A percentile compares a stretch with the other conserved stretches of the same genome.
phyloP scores from a whole-genome alignment of 2,329 filamentous ascomycete species.

The Colletotrichum neosansevieriae region DNA sequence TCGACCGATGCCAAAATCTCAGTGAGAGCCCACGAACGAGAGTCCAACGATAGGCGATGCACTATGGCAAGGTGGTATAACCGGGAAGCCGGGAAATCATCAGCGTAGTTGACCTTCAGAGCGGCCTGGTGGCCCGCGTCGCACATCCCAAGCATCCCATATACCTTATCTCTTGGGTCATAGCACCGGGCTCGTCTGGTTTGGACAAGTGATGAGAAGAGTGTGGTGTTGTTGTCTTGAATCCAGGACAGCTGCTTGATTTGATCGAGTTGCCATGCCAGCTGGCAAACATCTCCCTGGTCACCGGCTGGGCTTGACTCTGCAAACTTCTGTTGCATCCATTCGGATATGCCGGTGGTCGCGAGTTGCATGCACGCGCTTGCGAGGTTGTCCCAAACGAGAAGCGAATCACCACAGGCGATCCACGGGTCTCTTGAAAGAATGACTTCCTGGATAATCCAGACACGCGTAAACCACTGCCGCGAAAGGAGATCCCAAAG shows the following conservation, averaged over 20 bases:
- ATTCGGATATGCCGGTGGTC: conserved; percentile 14
- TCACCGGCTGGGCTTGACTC: not conserved
- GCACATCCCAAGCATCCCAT: conserved; percentile 19
- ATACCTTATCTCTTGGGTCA: conserved; percentile 26
- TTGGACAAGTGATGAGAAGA: not conserved
- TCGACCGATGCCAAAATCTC: conserved; percentile 9
- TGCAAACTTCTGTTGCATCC: not conserved
- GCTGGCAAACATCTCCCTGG: conserved; percentile 6
- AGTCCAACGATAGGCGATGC: not conserved
- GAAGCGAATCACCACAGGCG: conserved; percentile 8
- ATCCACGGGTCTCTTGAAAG: conserved; percentile 28
- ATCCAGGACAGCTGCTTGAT: not conserved
- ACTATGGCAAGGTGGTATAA: not conserved
- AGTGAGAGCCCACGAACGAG: not conserved
- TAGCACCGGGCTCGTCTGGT: conserved; percentile 12
- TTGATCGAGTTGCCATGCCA: conserved; percentile 17
- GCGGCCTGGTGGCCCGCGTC: not conserved
- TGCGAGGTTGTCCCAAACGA: not conserved
- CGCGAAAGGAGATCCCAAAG: conserved; percentile 18
- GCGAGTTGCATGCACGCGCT: conserved; percentile 3
- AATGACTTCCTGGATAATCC: conserved; percentile 30
- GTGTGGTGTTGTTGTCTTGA: not conserved
- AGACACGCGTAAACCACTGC: conserved; percentile 26
- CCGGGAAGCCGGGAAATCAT: not conserved
- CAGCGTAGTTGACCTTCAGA: conserved; percentile 12